Conservation (phyloP, 1,284 basidiomycete species). For the Leccinum huronense region DNA sequence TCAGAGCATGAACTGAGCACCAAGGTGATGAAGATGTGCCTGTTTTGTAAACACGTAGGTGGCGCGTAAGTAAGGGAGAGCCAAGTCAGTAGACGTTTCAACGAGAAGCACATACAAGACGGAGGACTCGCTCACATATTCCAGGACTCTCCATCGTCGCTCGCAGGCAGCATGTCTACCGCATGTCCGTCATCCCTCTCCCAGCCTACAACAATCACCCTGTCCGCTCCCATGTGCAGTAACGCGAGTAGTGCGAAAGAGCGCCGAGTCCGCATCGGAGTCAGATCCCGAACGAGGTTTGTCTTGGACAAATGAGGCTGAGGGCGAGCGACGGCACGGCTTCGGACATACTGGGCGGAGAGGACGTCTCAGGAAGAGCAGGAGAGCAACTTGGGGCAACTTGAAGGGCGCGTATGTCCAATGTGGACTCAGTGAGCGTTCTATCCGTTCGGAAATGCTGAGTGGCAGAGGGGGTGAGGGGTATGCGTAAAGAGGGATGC, state of each 20-base stretch:
- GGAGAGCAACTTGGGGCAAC: too few species aligned
- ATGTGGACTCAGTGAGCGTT: too few species aligned
- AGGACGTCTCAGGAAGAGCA: too few species aligned
- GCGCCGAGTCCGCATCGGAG: slow-evolving; percentile 35
- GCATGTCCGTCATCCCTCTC: slow-evolving; percentile 95
- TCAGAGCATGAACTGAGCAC: slow-evolving; percentile 70
- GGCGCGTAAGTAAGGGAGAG: not conserved
- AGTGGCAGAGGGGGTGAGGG: too few species aligned
- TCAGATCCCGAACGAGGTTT: slow-evolving; percentile 34
- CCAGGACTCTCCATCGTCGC: slow-evolving; percentile 56
- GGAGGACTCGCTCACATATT: slow-evolving; percentile 50
- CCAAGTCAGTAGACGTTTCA: slow-evolving; percentile 7
- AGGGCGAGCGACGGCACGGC: too few species aligned
- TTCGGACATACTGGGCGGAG: too few species aligned
- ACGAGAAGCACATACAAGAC: slow-evolving; percentile 10
- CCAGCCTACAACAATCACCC: slow-evolving; percentile 92
- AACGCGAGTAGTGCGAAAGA: slow-evolving; percentile 84
- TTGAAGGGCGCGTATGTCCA: too few species aligned
- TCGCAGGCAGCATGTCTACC: slow-evolving; percentile 73
- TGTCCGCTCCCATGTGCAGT: slow-evolving; percentile 71
- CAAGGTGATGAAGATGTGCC: slow-evolving; percentile 52
- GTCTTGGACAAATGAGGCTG: slow-evolving; percentile 24
- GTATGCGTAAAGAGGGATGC: too few species aligned
- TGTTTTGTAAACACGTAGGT: slow-evolving; percentile 37
- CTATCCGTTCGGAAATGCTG: too few species aligned